phyloP scores from a whole-genome alignment of 2,329 filamentous ascomycete genomes.

The Fusarium sp. region DNA sequence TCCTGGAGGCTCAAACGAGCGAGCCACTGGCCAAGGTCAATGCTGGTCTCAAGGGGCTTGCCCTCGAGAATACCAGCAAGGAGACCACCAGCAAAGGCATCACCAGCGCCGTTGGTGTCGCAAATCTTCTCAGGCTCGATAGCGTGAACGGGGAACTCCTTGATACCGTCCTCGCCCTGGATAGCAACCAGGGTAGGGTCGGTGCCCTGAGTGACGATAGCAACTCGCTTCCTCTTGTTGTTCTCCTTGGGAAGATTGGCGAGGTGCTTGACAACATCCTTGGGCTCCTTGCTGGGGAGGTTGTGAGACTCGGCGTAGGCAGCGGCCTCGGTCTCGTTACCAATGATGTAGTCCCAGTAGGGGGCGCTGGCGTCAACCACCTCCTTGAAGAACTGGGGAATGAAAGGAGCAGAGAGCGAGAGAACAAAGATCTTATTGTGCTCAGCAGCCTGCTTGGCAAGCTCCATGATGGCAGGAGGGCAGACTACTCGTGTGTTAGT shows the following conservation, averaged over 20 bases:
- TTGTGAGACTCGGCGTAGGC: constrained; percentile 86
- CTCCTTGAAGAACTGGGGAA: constrained; percentile 97
- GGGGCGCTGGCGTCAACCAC: constrained; percentile 84
- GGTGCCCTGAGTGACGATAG: constrained; percentile 95
- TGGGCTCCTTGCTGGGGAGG: constrained; percentile 79
- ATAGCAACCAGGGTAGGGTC: constrained; percentile 87
- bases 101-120: constrained; percentile 96
- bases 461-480: constrained; percentile 86
- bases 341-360: constrained; percentile 96
- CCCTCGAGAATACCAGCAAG: constrained; percentile 88
- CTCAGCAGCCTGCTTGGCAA: constrained; percentile 88
- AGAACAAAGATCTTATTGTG: constrained; percentile 94
- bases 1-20: constrained; percentile 94
- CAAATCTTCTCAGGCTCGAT: constrained; percentile 84
- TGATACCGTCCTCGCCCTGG: constrained; percentile 75
- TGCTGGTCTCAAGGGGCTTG: constrained; percentile 78
- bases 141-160: constrained; percentile 82
- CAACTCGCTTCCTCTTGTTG: constrained; percentile 81
- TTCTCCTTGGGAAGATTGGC: constrained; percentile 95
- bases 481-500: constrained; percentile 67
- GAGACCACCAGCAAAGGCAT: constrained; percentile 96
- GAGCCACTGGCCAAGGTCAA: constrained; percentile 97
- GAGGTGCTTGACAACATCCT: constrained; percentile 85
- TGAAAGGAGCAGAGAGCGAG: constrained; percentile 94
- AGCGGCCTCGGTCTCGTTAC: constrained; percentile 94